Percentiles rank a stretch among this genome's conserved stretches.
Evolutionary conservation across 2,329 filamentous ascomycete species (phyloP).

Genomic region (Phaeophleospora eucalypticola): DNA sequence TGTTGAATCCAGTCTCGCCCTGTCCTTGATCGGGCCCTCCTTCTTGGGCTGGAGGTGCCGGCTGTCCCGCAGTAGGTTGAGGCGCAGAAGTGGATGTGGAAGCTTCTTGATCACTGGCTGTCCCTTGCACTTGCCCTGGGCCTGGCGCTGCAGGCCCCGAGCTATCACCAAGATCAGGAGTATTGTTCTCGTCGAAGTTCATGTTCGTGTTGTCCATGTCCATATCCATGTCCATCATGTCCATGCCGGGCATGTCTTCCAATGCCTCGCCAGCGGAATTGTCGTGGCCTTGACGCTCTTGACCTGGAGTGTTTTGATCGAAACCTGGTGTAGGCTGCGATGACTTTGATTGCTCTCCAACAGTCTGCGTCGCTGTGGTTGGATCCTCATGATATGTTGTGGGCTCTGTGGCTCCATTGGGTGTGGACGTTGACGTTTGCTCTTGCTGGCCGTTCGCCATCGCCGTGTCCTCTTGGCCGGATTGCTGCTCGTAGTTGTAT

Average conservation of each 20-base stretch:
- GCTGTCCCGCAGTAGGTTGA: too few relatives aligned
- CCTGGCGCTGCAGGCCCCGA: neutral
- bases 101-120: neutral
- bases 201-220: slow-evolving; percentile 16
- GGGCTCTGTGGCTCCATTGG: slow-evolving; percentile 27
- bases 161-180: slow-evolving; percentile 1
- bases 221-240: slow-evolving; percentile 25
- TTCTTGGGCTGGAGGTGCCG: slow-evolving; percentile 2
- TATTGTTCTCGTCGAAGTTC: slow-evolving; percentile 15
- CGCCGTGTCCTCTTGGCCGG: slow-evolving; percentile 9
- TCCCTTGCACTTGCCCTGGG: neutral
- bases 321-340: neutral
- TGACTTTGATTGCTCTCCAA: slow-evolving; percentile 4
- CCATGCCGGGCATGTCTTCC: slow-evolving; percentile 16
- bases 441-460: slow-evolving; percentile 8
- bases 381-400: slow-evolving; percentile 14
- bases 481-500: slow-evolving; percentile 11
- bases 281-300: neutral
- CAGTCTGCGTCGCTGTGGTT: slow-evolving; percentile 4
- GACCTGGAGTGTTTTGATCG: slow-evolving; percentile 1
- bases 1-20: slow-evolving; percentile 16
- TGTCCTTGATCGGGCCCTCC: neutral
- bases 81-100: too few relatives aligned
- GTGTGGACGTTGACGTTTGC: slow-evolving; percentile 42
- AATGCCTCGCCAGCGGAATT: slow-evolving; percentile 37